Evolutionary conservation across 208 protist genomes (phyloP).

Genomic region (Wallacemonas sp.): DNA sequence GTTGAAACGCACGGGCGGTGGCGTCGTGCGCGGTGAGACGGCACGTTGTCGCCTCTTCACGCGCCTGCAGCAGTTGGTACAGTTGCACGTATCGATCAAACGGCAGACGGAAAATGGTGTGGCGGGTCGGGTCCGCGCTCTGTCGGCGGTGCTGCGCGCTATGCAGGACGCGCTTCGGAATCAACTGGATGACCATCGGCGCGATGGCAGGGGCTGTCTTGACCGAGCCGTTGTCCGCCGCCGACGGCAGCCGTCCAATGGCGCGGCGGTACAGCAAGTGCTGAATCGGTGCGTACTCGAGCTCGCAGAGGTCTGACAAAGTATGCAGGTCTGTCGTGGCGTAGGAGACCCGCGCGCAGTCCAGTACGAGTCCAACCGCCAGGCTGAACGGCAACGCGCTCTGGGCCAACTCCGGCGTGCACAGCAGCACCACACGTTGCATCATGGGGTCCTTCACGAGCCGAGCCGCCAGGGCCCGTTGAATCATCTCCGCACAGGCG

Average conservation of each 20-base stretch:
- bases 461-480: background rate
- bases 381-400: slow-evolving; percentile 59
- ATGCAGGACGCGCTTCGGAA: slow-evolving; percentile 79
- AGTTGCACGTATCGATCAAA: slow-evolving; percentile 67
- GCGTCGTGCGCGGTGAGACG: slow-evolving; percentile 6
- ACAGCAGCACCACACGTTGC: slow-evolving; percentile 51
- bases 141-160: slow-evolving; percentile 65
- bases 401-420: slow-evolving; percentile 60
- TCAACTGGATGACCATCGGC: slow-evolving; percentile 77
- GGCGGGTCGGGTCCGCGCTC: slow-evolving; percentile 60
- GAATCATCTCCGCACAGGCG: background rate
- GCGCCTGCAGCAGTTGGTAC: slow-evolving; percentile 70
- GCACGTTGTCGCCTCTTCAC: slow-evolving; percentile 43
- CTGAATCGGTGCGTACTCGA: slow-evolving; percentile 53
- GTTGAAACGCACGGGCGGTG: background rate
- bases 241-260: slow-evolving; percentile 31
- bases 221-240: background rate
- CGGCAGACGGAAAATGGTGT: slow-evolving; percentile 63
- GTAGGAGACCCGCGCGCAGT: slow-evolving; percentile 68
- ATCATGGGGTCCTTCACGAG: background rate
- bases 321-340: slow-evolving; percentile 35
- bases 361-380: slow-evolving; percentile 69
- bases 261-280: slow-evolving; percentile 57
- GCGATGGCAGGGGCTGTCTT: background rate
- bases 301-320: slow-evolving; percentile 40